phyloP scores from a whole-genome alignment of 176 grass and related monocot genomes.

The Triticum urartu region DNA sequence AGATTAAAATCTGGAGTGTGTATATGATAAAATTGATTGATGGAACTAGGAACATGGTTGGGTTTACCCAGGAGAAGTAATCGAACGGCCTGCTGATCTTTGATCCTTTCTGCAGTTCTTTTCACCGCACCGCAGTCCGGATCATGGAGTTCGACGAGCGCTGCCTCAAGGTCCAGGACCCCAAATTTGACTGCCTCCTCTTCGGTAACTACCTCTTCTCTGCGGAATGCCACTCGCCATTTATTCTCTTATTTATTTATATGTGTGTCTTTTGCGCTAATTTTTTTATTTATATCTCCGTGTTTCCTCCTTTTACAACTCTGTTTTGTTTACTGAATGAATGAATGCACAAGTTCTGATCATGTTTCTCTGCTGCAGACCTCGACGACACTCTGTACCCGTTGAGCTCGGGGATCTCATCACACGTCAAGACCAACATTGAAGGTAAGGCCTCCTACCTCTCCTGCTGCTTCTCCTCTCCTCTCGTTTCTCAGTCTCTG shows the following conservation, averaged over 20 bases:
- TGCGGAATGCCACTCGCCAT: constrained; percentile 12
- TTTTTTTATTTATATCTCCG: background rate
- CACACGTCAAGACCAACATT: constrained; percentile 77
- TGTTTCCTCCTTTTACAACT: background rate
- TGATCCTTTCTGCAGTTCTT: constrained; percentile 30
- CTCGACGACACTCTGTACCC: constrained; percentile 97
- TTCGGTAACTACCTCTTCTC: constrained; percentile 58
- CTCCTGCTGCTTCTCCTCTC: background rate
- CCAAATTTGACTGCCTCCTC: constrained; percentile 83
- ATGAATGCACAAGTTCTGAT: constrained; percentile 33
- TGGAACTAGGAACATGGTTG: background rate
- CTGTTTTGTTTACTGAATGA: background rate
- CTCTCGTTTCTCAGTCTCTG: background rate
- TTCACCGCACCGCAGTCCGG: background rate
- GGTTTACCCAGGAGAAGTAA: background rate
- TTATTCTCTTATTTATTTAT: background rate
- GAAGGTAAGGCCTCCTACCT: constrained; percentile 31
- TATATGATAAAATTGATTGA: background rate
- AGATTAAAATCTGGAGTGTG: background rate
- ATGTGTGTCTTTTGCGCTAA: too few species aligned
- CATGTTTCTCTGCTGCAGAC: constrained; percentile 47
- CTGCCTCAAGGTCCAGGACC: constrained; percentile 59
- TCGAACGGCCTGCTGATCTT: constrained; percentile 4
- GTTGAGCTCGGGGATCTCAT: constrained; percentile 75
- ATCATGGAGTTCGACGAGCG: constrained; percentile 79